A percentile compares a stretch with the other conserved stretches of the same genome.
phyloP scores from a whole-genome alignment of 495 filamentous ascomycete genomes.

The Pyrenula aspistea region DNA sequence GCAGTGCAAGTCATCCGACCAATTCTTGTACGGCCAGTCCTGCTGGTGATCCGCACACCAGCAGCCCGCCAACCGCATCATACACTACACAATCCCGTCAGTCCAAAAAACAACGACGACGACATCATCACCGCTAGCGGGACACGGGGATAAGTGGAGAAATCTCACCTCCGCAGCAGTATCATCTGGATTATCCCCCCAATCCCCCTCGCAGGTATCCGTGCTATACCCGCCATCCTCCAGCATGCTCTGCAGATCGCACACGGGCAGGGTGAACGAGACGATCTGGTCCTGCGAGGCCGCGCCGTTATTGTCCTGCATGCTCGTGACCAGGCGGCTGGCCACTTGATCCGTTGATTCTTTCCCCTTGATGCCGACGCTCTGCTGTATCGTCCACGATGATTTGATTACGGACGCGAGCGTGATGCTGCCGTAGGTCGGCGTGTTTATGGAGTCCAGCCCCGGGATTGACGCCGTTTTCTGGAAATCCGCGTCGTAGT shows the following conservation, averaged over 20 bases:
- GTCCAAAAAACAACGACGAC: too few species aligned
- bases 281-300: not conserved
- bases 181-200: not conserved
- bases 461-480: not conserved
- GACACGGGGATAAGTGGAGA: too few species aligned
- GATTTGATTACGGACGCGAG: not conserved
- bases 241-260: not conserved
- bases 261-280: not conserved
- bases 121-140: too few species aligned
- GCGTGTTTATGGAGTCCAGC: not conserved
- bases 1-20: not conserved
- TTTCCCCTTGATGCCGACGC: not conserved
- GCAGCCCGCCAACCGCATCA: not conserved
- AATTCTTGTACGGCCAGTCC: not conserved
- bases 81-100: too few species aligned
- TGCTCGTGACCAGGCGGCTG: not conserved
- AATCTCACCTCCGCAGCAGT: not conserved
- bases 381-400: not conserved
- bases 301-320: not conserved
- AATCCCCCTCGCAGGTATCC: not conserved
- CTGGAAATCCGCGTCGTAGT: too few species aligned
- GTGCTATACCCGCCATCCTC: not conserved
- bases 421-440: not conserved
- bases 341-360: not conserved
- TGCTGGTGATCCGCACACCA: not conserved